Evolutionary conservation across 2,329 filamentous ascomycete genomes (phyloP).

Genomic region (Rutstroemia sp.): DNA sequence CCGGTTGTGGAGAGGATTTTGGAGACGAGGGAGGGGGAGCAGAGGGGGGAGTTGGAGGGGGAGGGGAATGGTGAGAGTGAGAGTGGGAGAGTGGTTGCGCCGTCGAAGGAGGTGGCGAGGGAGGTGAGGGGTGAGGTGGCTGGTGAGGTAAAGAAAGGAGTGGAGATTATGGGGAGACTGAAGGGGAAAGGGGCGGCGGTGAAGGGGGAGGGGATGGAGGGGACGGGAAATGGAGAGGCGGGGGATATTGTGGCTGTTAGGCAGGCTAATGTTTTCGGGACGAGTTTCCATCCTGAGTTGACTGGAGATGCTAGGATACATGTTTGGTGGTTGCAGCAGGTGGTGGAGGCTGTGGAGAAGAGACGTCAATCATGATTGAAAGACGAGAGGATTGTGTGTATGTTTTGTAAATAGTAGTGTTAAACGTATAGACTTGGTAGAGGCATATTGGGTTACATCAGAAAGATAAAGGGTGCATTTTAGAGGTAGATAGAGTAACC

Average conservation of each 20-base stretch:
- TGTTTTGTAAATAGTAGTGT: too few species aligned
- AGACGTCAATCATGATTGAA: constrained; percentile 9
- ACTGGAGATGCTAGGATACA: constrained; percentile 86
- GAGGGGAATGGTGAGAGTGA: constrained; percentile 38
- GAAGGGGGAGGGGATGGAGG: constrained; percentile 32
- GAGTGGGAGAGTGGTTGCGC: constrained; percentile 26
- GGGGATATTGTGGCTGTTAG: constrained; percentile 82
- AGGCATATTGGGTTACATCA: too few species aligned
- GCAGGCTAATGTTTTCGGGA: constrained; percentile 89
- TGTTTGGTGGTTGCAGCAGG: constrained; percentile 82
- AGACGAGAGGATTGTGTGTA: too few species aligned
- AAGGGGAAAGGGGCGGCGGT: constrained; percentile 32
- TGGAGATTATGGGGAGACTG: constrained; percentile 46
- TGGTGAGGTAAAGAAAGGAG: constrained; percentile 23
- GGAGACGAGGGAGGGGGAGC: constrained; percentile 30
- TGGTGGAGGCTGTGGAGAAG: constrained; percentile 35
- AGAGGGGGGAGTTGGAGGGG: constrained; percentile 33
- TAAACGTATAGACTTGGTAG: too few species aligned
- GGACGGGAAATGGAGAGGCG: constrained; percentile 35
- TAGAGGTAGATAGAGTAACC: too few species aligned
- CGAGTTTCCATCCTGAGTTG: constrained; percentile 91
- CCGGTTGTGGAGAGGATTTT: constrained; percentile 85
- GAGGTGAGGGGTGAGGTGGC: constrained; percentile 17
- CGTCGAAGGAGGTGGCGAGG: constrained; percentile 18
- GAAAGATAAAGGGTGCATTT: too few species aligned